Conservation (phyloP, 805 yeast genomes). For the Zygoascus biomembranicola region DNA sequence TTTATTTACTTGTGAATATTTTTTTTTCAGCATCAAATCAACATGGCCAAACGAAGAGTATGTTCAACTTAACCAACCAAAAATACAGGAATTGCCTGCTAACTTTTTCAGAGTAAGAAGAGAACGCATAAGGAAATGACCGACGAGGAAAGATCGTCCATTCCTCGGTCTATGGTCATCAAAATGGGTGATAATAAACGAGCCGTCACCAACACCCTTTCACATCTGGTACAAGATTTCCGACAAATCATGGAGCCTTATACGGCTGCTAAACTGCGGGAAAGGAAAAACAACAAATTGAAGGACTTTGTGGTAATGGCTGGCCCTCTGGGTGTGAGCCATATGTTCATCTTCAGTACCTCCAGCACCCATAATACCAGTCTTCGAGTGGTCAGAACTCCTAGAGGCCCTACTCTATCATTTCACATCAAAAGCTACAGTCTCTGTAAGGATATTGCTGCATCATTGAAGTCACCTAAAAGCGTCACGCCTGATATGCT, state of each 20-base stretch:
- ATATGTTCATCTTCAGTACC: constrained; percentile 80
- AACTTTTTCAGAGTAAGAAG: constrained; percentile 47
- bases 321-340: constrained; percentile 91
- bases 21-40: background rate
- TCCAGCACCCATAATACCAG: constrained; percentile 72
- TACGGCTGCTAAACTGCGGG: constrained; percentile 82
- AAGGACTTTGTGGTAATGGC: constrained; percentile 90
- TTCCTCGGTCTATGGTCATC: constrained; percentile 92
- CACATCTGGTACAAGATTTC: constrained; percentile 80
- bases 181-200: constrained; percentile 62
- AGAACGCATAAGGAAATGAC: constrained; percentile 71
- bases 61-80: constrained; percentile 10
- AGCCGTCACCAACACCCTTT: constrained; percentile 66
- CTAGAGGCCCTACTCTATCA: constrained; percentile 89
- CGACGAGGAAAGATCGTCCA: constrained; percentile 59
- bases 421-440: constrained; percentile 74
- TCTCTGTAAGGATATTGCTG: constrained; percentile 69
- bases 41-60: constrained; percentile 49
- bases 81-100: constrained; percentile 7
- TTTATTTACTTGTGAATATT: background rate
- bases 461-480: constrained; percentile 67
- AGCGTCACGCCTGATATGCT: constrained; percentile 50
- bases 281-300: constrained; percentile 76
- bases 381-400: constrained; percentile 75
- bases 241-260: constrained; percentile 93